Evolutionary conservation across 2,329 filamentous ascomycete species (phyloP), one percentile per base, ranked within the genome.

Genomic region (Epichloe sibirici): DNA sequence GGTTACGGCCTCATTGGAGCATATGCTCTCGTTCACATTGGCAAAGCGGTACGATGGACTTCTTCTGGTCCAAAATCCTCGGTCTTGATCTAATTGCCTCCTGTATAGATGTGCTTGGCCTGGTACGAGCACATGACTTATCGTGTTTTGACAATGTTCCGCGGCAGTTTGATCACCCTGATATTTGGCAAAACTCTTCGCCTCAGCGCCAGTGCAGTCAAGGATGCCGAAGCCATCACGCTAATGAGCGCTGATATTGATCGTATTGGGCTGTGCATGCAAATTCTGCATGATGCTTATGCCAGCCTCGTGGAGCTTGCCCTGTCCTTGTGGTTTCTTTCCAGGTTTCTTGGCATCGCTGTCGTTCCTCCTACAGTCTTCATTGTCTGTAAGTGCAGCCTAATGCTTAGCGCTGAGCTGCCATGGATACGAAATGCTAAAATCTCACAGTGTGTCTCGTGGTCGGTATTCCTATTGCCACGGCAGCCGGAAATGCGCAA

Each of bases 181-280:
- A 71, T 81, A 15, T 80, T 74, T 57, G 65, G 68, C 35, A 73
- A 74, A 55, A 73, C 72, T 0, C 57, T 72, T 2, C 57, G 61
- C 3, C 44, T 52, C 9, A 23, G 9, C 9, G 13, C 60, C 2
- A 59, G 58, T 5, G 54, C 58, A 3, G 57, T 62, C 12, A 63
- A 66, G 11, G 65, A 69, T 35, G 61, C 63, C 0, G 64, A 64
- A 9, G 65, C 71, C 1, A 54, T 70, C 17, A 74, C 70, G 1
- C 58, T 74, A 13, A 74, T 74, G 69, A 71, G 66, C 44, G 68
- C 70, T 5, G 72, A 74, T 48, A 66, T 75, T 25, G 69, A 71
- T 43, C 56, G 59, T 12, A 64, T 70, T 35, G 58, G 57, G 0
- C 49, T 56, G 17, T 59, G 63, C 31, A 52, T 67, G 47, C 48